phyloP scores from a whole-genome alignment of 2,329 filamentous ascomycete genomes.

The Reticulascus tulasneorum region DNA sequence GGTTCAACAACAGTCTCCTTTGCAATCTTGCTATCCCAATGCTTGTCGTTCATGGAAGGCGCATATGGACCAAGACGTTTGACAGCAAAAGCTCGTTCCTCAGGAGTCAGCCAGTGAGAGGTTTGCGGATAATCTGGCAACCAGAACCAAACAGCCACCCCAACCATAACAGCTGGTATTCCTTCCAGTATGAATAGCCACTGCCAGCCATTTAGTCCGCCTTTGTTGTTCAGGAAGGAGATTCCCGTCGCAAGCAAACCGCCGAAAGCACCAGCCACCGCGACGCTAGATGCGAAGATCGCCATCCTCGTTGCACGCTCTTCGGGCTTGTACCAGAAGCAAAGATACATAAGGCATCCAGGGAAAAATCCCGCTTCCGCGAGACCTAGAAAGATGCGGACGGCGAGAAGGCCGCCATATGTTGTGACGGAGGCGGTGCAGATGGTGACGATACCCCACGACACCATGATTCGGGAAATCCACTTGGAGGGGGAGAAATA shows the following conservation, averaged over 20 bases:
- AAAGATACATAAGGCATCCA: conserved; percentile 53
- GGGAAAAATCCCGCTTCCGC: conserved; percentile 51
- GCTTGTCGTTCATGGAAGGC: conserved; percentile 28
- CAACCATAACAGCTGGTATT: conserved; percentile 24
- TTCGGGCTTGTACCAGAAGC: conserved; percentile 59
- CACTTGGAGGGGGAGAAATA: conserved; percentile 29
- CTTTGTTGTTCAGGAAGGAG: conserved; percentile 39
- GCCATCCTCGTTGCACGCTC: conserved; percentile 56
- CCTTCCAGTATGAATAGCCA: conserved; percentile 60
- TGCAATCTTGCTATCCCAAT: conserved; percentile 27
- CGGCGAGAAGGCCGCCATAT: conserved; percentile 42
- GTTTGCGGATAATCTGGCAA: conserved; percentile 30
- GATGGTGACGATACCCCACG: conserved; percentile 47
- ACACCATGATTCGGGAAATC: conserved; percentile 35
- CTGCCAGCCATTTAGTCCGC: conserved; percentile 51
- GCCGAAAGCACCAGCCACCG: conserved; percentile 57
- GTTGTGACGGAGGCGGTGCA: conserved; percentile 42
- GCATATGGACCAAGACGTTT: conserved; percentile 29
- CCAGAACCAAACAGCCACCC: conserved; percentile 25
- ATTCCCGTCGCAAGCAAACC: conserved; percentile 53
- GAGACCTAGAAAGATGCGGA: conserved; percentile 47
- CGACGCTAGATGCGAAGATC: conserved; percentile 56
- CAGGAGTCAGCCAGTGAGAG: conserved; percentile 25
- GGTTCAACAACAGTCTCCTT: conserved; percentile 26
- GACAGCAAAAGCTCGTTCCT: conserved; percentile 28